phyloP scores from a whole-genome alignment of 495 filamentous ascomycete species.

The Penicillium bialowiezense region DNA sequence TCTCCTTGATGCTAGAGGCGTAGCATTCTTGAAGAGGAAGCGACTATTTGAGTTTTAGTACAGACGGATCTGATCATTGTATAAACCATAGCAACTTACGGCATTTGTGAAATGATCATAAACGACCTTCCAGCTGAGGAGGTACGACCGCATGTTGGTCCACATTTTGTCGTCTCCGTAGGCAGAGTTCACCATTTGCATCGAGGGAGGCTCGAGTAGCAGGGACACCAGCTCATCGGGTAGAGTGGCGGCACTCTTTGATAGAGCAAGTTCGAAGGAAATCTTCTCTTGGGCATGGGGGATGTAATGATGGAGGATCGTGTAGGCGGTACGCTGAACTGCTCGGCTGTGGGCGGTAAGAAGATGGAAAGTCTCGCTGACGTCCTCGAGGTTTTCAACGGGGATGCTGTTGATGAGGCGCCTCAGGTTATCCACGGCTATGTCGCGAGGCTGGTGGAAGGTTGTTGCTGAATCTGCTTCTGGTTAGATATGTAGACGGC shows the following conservation, averaged over 20 bases:
- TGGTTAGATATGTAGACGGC: constrained; percentile 8
- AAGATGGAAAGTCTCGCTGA: constrained; percentile 64
- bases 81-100: constrained; percentile 33
- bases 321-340: constrained; percentile 78
- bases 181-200: constrained; percentile 47
- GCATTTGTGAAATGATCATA: constrained; percentile 83
- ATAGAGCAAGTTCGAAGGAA: constrained; percentile 75
- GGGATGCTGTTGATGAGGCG: constrained; percentile 61
- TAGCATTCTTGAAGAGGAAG: constrained; percentile 80
- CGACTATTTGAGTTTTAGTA: constrained; percentile 49
- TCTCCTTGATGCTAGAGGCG: constrained; percentile 68
- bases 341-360: constrained; percentile 70
- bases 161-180: constrained; percentile 39
- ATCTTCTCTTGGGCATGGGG: constrained; percentile 75
- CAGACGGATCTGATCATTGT: neutral
- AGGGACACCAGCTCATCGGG: constrained; percentile 70
- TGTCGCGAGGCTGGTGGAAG: constrained; percentile 61
- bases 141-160: constrained; percentile 62
- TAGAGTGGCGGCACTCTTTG: constrained; percentile 64
- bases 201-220: constrained; percentile 50
- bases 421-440: constrained; percentile 66
- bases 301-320: constrained; percentile 73
- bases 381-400: constrained; percentile 49
- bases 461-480: constrained; percentile 44
- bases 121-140: constrained; percentile 88